A percentile compares a stretch with the other conserved stretches of the same genome.
These are phyloP conservation scores for Hibiscus syriacus DNA, from an alignment of 345 rosid species.

Conservation along the genomic window DNA sequence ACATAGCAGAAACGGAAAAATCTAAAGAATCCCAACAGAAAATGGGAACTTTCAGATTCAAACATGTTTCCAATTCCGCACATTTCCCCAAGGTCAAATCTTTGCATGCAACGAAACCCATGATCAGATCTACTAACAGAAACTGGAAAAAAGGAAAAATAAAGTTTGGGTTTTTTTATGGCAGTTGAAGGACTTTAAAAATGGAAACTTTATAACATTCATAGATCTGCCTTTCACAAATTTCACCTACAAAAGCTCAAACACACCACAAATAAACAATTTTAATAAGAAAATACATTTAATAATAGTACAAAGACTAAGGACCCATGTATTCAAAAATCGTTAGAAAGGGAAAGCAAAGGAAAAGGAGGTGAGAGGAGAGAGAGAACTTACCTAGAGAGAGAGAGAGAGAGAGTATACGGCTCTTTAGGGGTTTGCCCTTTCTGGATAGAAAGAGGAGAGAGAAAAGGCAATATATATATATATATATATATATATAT, in stretches of 20 bases:
- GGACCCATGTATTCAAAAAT: conserved; percentile 58
- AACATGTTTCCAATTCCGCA: conserved; percentile 1
- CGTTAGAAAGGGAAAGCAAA: conserved; percentile 37
- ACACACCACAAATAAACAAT: not conserved
- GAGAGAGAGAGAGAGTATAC: conserved; percentile 70
- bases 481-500: too few relatives aligned
- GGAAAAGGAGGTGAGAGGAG: conserved; percentile 47
- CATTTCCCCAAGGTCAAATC: conserved; percentile 15
- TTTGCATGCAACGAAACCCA: conserved; percentile 14
- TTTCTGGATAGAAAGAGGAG: conserved; percentile 67
- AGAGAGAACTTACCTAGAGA: conserved; percentile 97
- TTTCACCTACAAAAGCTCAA: conserved; percentile 11
- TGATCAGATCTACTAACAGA: conserved; percentile 26
- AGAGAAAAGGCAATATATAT: too few relatives aligned
- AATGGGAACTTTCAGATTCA: conserved; percentile 13
- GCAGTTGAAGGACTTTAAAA: not conserved
- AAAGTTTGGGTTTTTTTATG: not conserved
- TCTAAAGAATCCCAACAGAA: conserved; percentile 13
- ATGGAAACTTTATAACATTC: conserved; percentile 18
- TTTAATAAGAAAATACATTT: not conserved
- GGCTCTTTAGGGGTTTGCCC: conserved; percentile 29
- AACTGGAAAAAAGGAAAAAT: not conserved
- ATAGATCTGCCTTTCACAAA: conserved; percentile 9
- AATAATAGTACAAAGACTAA: conserved; percentile 27
- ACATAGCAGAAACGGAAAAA: conserved; percentile 4